Evolutionary conservation across 805 yeast genomes (phyloP).

Genomic region (Candida silvatica): DNA sequence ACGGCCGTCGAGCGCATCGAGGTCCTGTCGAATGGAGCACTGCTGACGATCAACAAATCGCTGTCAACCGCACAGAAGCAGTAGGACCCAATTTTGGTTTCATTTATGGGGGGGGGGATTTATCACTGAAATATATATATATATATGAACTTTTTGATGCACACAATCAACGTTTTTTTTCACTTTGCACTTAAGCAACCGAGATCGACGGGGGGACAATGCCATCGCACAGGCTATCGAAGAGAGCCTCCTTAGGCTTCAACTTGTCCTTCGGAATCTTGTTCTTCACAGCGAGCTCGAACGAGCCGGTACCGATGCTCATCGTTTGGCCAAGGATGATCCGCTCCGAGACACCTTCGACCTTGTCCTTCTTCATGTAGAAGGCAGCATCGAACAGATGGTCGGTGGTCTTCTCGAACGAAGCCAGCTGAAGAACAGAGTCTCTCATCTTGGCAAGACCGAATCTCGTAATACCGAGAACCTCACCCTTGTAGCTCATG

Average conservation of each 20-base stretch:
- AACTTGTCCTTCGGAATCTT: conserved; percentile 19
- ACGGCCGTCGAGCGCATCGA: conserved; percentile 28
- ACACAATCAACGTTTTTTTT: background rate
- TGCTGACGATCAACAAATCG: conserved; percentile 30
- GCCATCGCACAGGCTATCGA: conserved; percentile 33
- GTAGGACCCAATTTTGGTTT: no score
- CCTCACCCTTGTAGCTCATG: conserved; percentile 98
- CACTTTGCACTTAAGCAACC: conserved; percentile 6
- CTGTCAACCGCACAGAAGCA: no score
- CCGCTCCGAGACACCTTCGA: conserved; percentile 97
- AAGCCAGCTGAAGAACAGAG: conserved; percentile 91
- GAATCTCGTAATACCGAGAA: conserved; percentile 94
- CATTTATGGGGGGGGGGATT: no score
- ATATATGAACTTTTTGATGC: background rate
- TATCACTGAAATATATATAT: background rate
- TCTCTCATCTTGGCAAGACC: conserved; percentile 99
- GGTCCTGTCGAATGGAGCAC: conserved; percentile 36
- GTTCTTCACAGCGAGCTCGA: conserved; percentile 67
- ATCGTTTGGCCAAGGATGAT: conserved; percentile 96
- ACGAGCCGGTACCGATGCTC: conserved; percentile 96
- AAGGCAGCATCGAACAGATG: conserved; percentile 97
- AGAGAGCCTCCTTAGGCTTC: conserved; percentile 35
- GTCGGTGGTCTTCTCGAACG: conserved; percentile 97
- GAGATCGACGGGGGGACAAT: conserved; percentile 11
- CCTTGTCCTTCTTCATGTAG: conserved; percentile 91